A percentile compares a stretch with the other conserved stretches of the same genome.
Evolutionary conservation across 495 filamentous ascomycete species (phyloP).

Genomic region (Aspergillus coremiiformis): DNA sequence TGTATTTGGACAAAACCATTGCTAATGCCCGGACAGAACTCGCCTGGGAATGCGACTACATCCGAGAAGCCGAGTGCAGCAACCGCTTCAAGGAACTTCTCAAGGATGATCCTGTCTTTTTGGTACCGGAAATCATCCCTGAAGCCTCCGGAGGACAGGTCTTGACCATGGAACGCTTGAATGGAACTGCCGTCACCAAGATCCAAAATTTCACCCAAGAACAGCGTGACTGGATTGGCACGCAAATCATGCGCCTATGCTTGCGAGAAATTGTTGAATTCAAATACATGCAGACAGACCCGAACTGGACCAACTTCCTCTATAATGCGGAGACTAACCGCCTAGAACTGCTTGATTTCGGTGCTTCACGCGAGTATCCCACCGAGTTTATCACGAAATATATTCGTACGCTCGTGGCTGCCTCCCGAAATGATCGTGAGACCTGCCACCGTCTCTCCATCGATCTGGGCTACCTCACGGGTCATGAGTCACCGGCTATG

Average conservation of each 20-base stretch:
- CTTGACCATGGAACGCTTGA: conserved; percentile 86
- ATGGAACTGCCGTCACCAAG: conserved; percentile 83
- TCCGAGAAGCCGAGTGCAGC: conserved; percentile 74
- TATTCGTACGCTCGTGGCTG: conserved; percentile 67
- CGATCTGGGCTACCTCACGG: conserved; percentile 84
- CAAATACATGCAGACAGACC: conserved; percentile 97
- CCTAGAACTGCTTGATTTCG: conserved; percentile 93
- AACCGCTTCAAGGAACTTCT: conserved; percentile 68
- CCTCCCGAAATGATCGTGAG: conserved; percentile 57
- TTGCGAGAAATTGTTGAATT: conserved; percentile 90
- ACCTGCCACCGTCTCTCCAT: conserved; percentile 63
- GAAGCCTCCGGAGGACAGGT: conserved; percentile 83
- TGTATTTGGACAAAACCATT: conserved; percentile 95
- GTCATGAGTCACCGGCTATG: conserved; percentile 76
- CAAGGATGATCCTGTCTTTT: conserved; percentile 63
- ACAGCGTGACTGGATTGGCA: conserved; percentile 84
- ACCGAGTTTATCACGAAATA: conserved; percentile 71
- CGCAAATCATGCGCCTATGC: conserved; percentile 85
- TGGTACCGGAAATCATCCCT: conserved; percentile 67
- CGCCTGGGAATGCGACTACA: conserved; percentile 95
- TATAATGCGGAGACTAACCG: conserved; percentile 66
- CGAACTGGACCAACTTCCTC: conserved; percentile 99
- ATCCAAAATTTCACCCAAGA: conserved; percentile 63
- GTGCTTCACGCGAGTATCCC: conserved; percentile 82
- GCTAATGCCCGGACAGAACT: conserved; percentile 91